Base-by-base conservation (phyloP, 331 rosid genomes). In the Rhamnella rubrinervis region DNA sequence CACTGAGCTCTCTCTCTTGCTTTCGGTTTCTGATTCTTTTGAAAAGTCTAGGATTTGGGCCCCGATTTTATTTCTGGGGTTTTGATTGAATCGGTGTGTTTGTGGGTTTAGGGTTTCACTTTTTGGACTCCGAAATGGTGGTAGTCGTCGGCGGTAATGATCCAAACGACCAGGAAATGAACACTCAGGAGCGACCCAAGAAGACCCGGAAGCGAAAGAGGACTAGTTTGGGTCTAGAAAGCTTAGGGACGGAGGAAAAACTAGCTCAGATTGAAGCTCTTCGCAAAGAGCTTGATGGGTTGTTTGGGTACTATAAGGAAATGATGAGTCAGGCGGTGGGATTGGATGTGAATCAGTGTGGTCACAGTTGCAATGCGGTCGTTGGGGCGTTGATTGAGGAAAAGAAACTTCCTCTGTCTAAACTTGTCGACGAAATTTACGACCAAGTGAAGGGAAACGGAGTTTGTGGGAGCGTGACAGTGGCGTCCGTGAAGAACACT, bases 341-440 rank as follows among this genome's bases (percentile, higher is more conserved):
- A 67, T n/a, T 87, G 37, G 88, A 81, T 18, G 50, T 78, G 53
- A 63, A 61, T 20, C 77, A 71, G 26, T 84, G 87, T 28, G 70
- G 73, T 31, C 77, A 84, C 1, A 61, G 75, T 41, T 46, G 9
- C 47, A 85, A 87, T 68, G 83, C 80, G 5, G 75, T 85, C 7
- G 84, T 95, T 40, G 95, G 87, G 58, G 84, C 80, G 70, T 63
- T 86, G 71, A 81, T 91, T 82, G 99, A 91, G 75, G 99, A 95
- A 81, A 87, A 91, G 44, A 77, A 78, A n/a, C 87, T 89, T 67
- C 89, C 99, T 2, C 61, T 95, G 80, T 84, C 99, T 49, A 75
- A 64, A 72, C 96, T 91, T 16, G 92, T 95, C 4, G 85, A 81
- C 3, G 85, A 85, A 86, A 82, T 95, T 52, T 67, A 63, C 41